Evolutionary conservation across 805 yeast species (phyloP).

Genomic region (Cyberlindnera sargentensis): DNA sequence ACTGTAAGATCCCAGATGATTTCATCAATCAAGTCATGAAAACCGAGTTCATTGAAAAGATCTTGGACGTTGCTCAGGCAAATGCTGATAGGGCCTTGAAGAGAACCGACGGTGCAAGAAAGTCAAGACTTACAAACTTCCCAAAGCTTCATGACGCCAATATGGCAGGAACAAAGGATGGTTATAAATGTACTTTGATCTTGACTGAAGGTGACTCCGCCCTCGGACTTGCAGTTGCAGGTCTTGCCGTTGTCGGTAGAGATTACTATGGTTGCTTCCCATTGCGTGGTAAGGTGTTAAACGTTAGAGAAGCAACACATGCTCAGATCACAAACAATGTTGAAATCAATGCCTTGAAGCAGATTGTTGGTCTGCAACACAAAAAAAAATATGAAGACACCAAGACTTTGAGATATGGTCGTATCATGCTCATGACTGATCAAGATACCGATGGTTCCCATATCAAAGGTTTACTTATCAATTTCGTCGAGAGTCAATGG

Average conservation of each 20-base stretch:
- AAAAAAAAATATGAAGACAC: constrained; percentile 74
- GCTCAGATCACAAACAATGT: constrained; percentile 90
- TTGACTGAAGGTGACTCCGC: constrained; percentile 98
- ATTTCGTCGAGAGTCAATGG: constrained; percentile 87
- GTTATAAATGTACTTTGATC: constrained; percentile 85
- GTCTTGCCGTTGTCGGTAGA: constrained; percentile 90
- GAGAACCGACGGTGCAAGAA: constrained; percentile 82
- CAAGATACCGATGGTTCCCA: constrained; percentile 99
- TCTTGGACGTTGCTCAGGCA: constrained; percentile 75
- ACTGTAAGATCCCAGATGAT: constrained; percentile 65
- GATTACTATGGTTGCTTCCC: constrained; percentile 95
- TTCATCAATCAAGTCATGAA: constrained; percentile 67
- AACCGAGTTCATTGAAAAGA: constrained; percentile 63
- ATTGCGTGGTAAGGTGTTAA: constrained; percentile 86
- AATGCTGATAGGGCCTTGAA: constrained; percentile 84
- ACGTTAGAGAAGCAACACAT: constrained; percentile 95
- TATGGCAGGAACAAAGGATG: constrained; percentile 91
- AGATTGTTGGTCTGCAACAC: constrained; percentile 93
- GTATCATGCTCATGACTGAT: constrained; percentile 98
- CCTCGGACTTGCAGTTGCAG: constrained; percentile 82
- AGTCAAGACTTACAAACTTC: constrained; percentile 79
- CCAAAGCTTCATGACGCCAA: constrained; percentile 93
- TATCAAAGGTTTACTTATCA: constrained; percentile 91
- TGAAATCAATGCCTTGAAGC: constrained; percentile 91
- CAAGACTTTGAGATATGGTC: constrained; percentile 82